Base-by-base conservation (phyloP, 1,284 basidiomycete species). In the Pseudozyma sp. region DNA sequence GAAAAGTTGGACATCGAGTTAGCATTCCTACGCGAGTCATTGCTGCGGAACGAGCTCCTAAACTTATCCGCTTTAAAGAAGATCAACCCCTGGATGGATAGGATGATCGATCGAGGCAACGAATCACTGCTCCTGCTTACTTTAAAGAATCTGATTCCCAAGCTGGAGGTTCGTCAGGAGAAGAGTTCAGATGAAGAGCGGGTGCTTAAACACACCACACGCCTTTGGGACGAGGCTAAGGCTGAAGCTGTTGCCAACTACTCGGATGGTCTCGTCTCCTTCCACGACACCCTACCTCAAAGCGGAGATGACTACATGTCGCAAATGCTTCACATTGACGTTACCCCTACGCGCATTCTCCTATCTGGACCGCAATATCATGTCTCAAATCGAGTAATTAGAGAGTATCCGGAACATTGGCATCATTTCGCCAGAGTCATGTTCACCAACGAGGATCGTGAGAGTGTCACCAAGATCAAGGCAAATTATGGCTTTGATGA, bases 381-480 rank as follows among this genome's bases (percentile, higher is more conserved):
- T 43, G 53, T 69, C 16, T 74, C 71, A 14, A 74, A 74, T n/a
- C 66, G 71, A 1, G 71, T 74, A 13, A 52, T 74, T 19, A 36
- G 71, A 7, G 25, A 40, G 4, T 70, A 64, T 31, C 18, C 12
- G 1, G 47, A 62, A 5, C 66, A 74, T 16, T 65, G 62, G 60
- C 59, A 66, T 31, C 66, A 70, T 36, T 74, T 74, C n/a, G 57
- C 59, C 18, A 52, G 71, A 1, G 56, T 74, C 13, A 60, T 55
- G 4, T 70, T 74, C 44, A 59, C 62, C 3, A 59, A 59, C 34
- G 71, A 74, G 38, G 59, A 61, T 25, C 58, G 55, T 18, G 71
- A 66, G 31, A 45, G 59, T 5, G 69, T 52, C 11, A 71, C 69
- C 6, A 50, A 58, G 19, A 55, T 66, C 48, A 60, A 48, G 13